Evolutionary conservation across 2,329 filamentous ascomycete species (phyloP).

Genomic region (Stachybotrys chartarum): DNA sequence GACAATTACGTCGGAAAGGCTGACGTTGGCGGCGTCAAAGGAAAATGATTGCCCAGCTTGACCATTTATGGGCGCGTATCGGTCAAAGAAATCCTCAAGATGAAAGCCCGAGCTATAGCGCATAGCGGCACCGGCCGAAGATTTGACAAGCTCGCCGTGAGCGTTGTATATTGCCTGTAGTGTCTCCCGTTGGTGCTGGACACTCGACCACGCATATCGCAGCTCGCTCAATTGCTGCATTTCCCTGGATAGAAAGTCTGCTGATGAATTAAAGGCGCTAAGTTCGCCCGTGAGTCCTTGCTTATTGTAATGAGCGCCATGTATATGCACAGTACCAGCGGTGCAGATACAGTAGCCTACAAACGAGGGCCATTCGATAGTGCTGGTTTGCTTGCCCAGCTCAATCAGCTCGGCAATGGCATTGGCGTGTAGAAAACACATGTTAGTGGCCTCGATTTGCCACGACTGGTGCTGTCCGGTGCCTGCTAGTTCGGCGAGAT

Average conservation of each 20-base stretch:
- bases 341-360: constrained; percentile 83
- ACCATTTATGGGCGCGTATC: constrained; percentile 56
- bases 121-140: constrained; percentile 56
- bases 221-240: constrained; percentile 75
- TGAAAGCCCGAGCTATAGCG: constrained; percentile 75
- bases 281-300: constrained; percentile 39
- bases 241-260: constrained; percentile 68
- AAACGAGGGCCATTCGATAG: constrained; percentile 80
- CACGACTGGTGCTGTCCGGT: constrained; percentile 82
- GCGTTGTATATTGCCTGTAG: constrained; percentile 70
- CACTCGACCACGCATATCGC: constrained; percentile 66
- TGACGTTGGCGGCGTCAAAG: constrained; percentile 71
- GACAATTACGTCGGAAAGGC: constrained; percentile 57
- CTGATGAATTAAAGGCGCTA: constrained; percentile 54
- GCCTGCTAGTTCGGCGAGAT: constrained; percentile 71
- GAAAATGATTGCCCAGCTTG: constrained; percentile 51
- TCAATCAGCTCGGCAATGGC: constrained; percentile 79
- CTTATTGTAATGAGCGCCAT: constrained; percentile 72
- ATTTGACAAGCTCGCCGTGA: constrained; percentile 75
- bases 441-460: constrained; percentile 86
- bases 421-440: constrained; percentile 81
- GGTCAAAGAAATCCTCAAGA: constrained; percentile 80
- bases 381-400: constrained; percentile 64
- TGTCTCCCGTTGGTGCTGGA: constrained; percentile 74
- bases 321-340: constrained; percentile 81